A percentile compares a stretch with the other conserved stretches of the same genome.
Conservation (phyloP, 2,329 filamentous ascomycete species). For the Aspergillus cejpii region DNA sequence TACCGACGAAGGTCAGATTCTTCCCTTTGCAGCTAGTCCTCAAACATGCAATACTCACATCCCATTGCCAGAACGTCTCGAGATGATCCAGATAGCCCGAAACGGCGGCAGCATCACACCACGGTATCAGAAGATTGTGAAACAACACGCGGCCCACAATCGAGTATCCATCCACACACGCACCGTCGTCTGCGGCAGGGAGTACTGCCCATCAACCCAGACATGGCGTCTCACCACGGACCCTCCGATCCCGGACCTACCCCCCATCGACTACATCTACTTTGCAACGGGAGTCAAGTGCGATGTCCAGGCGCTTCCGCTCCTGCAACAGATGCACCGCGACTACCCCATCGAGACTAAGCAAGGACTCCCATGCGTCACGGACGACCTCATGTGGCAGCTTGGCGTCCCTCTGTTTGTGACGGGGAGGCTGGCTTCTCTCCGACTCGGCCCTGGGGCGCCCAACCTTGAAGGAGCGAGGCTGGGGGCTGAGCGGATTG, state of each 20-base stretch:
- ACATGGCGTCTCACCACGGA: constrained; percentile 50
- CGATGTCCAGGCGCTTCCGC: constrained; percentile 55
- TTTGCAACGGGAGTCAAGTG: constrained; percentile 67
- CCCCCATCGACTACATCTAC: constrained; percentile 60
- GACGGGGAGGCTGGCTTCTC: constrained; percentile 59
- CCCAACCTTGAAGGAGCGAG: constrained; percentile 69
- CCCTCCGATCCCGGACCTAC: constrained; percentile 47
- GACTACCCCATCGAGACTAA: constrained; percentile 57
- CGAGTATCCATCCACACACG: constrained; percentile 52
- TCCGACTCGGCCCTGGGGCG: constrained; percentile 65
- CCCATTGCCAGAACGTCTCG: constrained; percentile 50
- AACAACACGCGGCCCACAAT: constrained; percentile 50
- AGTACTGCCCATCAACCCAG: constrained; percentile 45
- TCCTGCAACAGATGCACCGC: constrained; percentile 53
- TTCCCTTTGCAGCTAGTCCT: neutral
- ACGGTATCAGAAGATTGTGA: constrained; percentile 59
- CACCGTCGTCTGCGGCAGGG: constrained; percentile 50
- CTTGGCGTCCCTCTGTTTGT: constrained; percentile 67
- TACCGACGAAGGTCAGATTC: constrained; percentile 49
- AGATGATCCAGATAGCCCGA: constrained; percentile 59
- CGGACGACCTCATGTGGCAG: constrained; percentile 68
- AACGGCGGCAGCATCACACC: constrained; percentile 73
- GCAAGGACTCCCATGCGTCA: constrained; percentile 65
- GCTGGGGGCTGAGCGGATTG: constrained; percentile 64
- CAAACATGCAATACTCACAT: neutral